A percentile compares a stretch with the other conserved stretches of the same genome.
Conservation (phyloP, 192 early-diverging fungal genomes). For the Podila horticola region DNA sequence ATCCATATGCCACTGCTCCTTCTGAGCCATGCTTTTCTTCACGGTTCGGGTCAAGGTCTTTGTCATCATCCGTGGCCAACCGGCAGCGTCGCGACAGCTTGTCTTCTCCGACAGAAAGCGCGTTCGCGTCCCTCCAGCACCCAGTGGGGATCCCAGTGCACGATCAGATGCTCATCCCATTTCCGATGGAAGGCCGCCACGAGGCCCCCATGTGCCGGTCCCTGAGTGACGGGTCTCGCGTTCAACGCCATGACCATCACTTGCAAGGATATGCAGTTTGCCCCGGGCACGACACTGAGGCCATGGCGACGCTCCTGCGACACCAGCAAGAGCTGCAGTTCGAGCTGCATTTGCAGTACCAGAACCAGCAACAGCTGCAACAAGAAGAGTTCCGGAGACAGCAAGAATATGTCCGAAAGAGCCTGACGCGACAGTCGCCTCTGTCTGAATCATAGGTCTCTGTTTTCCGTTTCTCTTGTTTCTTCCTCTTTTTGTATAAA, state of each 20-base stretch:
- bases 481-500: neutral
- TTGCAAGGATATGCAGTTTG: neutral
- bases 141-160: neutral
- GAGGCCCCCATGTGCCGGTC: neutral
- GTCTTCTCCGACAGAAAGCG: neutral
- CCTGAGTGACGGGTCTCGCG: neutral
- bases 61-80: neutral
- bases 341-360: neutral
- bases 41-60: neutral
- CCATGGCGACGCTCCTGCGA: constrained; percentile 1
- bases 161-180: neutral
- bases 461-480: neutral
- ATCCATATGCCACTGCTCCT: neutral
- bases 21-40: neutral
- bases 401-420: constrained; percentile 1
- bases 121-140: neutral
- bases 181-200: neutral
- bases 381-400: constrained; percentile 1
- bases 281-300: neutral
- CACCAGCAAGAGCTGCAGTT: neutral
- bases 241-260: neutral
- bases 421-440: neutral
- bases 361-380: neutral
- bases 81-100: neutral
- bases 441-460: neutral